Evolutionary conservation across 805 yeast species (phyloP).

Genomic region (Cyberlindnera japonica): DNA sequence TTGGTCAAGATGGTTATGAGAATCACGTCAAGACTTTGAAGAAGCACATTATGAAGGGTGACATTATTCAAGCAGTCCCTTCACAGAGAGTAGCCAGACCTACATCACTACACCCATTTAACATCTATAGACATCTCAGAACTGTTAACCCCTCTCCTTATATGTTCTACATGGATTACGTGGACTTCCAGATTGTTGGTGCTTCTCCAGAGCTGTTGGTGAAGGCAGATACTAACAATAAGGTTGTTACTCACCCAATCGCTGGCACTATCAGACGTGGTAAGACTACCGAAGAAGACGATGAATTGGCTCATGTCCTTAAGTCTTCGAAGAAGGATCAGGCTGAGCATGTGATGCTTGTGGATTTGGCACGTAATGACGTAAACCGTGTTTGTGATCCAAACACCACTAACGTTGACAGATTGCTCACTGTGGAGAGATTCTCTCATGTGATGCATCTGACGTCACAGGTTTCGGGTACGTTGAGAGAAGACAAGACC

Average conservation of each 20-base stretch:
- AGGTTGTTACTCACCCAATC: slow-evolving; percentile 91
- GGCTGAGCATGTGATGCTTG: slow-evolving; percentile 98
- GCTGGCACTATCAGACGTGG: slow-evolving; percentile 97
- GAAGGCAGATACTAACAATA: slow-evolving; percentile 66
- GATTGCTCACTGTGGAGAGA: slow-evolving; percentile 84
- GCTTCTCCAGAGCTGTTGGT: slow-evolving; percentile 96
- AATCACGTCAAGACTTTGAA: slow-evolving; percentile 70
- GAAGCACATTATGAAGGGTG: slow-evolving; percentile 83
- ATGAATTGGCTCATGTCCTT: slow-evolving; percentile 68
- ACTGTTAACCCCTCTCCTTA: slow-evolving; percentile 98
- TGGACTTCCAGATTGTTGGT: slow-evolving; percentile 92
- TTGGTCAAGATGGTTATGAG: slow-evolving; percentile 94
- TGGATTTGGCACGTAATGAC: slow-evolving; percentile 95
- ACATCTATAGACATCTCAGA: slow-evolving; percentile 89
- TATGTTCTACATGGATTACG: slow-evolving; percentile 85
- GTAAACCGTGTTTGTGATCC: slow-evolving; percentile 95
- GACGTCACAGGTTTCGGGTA: slow-evolving; percentile 93
- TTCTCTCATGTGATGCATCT: slow-evolving; percentile 97
- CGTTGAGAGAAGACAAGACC: slow-evolving; percentile 74
- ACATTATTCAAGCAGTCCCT: slow-evolving; percentile 96
- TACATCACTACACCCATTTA: slow-evolving; percentile 93
- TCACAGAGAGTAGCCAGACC: slow-evolving; percentile 96
- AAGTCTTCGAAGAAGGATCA: slow-evolving; percentile 82
- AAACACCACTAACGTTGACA: slow-evolving; percentile 75
- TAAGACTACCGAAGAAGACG: slow-evolving; percentile 87